Conservation (phyloP, 768 basidiomycete species). For the Hysterangium stoloniferum region DNA sequence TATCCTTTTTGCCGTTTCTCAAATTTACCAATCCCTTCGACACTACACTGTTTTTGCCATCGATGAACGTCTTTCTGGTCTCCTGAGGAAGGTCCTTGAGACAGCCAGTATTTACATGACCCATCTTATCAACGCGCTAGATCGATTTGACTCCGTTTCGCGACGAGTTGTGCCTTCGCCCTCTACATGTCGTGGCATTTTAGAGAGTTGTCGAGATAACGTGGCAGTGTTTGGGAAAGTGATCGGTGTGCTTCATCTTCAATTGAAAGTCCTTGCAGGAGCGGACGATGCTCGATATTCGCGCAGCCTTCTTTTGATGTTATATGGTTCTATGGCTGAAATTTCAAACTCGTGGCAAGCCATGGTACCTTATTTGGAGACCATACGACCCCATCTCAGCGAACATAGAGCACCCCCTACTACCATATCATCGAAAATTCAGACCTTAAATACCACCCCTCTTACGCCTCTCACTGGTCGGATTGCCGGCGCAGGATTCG, state of each 20-base stretch:
- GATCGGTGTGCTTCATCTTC: conserved; percentile 72
- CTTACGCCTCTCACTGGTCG: not conserved
- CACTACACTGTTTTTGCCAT: conserved; percentile 80
- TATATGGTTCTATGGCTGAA: conserved; percentile 88
- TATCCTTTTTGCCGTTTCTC: conserved; percentile 85
- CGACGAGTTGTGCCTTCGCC: conserved; percentile 62
- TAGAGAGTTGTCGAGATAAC: conserved; percentile 79
- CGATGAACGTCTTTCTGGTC: conserved; percentile 73
- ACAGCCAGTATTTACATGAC: conserved; percentile 77
- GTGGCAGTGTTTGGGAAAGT: conserved; percentile 82
- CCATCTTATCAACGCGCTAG: conserved; percentile 79
- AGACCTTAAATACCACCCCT: not conserved
- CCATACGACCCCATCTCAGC: conserved; percentile 56
- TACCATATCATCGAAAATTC: conserved; percentile 19
- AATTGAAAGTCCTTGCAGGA: conserved; percentile 67
- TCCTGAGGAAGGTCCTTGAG: conserved; percentile 78
- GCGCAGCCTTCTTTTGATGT: conserved; percentile 74
- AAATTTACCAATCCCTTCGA: conserved; percentile 82
- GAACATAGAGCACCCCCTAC: conserved; percentile 32
- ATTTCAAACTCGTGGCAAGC: conserved; percentile 78
- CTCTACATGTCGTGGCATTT: conserved; percentile 62
- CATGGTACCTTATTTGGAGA: conserved; percentile 63
- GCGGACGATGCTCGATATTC: conserved; percentile 83
- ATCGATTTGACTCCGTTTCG: conserved; percentile 82
- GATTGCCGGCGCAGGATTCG: not conserved